Conservation (phyloP, 768 basidiomycete genomes). For the Lactifluus rugatus region DNA sequence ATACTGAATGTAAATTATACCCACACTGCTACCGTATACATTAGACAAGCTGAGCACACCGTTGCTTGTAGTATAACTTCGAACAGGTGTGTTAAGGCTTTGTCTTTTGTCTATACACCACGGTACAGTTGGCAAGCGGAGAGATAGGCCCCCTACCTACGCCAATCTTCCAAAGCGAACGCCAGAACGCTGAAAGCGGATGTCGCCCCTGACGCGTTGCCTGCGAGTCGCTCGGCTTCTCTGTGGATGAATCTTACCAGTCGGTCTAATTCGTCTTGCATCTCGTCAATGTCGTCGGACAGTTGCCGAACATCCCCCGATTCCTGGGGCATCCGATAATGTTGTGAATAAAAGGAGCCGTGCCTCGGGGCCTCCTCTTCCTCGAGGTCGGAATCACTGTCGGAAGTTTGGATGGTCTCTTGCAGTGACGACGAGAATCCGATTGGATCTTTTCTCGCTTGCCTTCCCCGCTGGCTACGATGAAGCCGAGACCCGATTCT, state of each 20-base stretch:
- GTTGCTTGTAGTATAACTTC: neutral
- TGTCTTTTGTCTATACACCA: neutral
- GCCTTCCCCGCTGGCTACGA: constrained; percentile 49
- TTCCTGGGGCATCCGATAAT: constrained; percentile 32
- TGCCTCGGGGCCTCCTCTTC: constrained; percentile 20
- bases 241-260: constrained; percentile 60
- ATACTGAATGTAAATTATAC: neutral
- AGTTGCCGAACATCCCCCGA: constrained; percentile 39
- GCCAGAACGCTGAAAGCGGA: constrained; percentile 61
- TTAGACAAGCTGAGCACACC: neutral
- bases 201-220: constrained; percentile 48
- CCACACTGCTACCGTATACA: neutral
- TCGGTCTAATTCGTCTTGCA: constrained; percentile 61
- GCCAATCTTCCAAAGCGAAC: constrained; percentile 76
- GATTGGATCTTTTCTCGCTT: constrained; percentile 48
- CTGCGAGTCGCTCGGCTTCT: constrained; percentile 60
- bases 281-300: constrained; percentile 45
- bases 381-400: constrained; percentile 27
- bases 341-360: constrained; percentile 28
- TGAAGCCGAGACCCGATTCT: constrained; percentile 46
- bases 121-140: neutral
- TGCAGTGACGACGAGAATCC: constrained; percentile 41
- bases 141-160: constrained; percentile 26
- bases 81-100: neutral
- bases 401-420: constrained; percentile 34